Percentiles rank a stretch among this genome's conserved stretches.
phyloP scores from a whole-genome alignment of 176 grass and related monocot species.

The Alopecurus myosuroides region DNA sequence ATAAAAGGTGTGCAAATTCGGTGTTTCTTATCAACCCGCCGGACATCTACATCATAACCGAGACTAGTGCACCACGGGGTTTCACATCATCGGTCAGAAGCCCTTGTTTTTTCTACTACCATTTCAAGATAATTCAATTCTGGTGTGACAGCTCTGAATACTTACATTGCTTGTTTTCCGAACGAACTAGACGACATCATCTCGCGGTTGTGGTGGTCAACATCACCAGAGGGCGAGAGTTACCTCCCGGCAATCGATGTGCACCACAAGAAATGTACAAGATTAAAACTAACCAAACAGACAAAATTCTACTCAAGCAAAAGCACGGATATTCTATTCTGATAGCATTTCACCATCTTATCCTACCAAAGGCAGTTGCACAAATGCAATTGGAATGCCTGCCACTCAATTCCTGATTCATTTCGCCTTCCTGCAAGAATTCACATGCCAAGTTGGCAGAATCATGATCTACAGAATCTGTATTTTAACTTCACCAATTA shows the following conservation, averaged over 20 bases:
- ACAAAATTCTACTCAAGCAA: background rate
- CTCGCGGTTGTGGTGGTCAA: slow-evolving; percentile 13
- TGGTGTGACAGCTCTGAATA: background rate
- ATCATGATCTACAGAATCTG: background rate
- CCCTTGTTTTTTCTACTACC: background rate
- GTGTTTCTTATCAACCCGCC: slow-evolving; percentile 26
- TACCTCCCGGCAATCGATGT: background rate
- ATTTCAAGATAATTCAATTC: background rate
- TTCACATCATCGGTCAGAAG: slow-evolving; percentile 13
- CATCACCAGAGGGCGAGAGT: slow-evolving; percentile 4
- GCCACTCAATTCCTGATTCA: background rate
- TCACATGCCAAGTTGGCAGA: background rate
- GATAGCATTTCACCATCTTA: background rate
- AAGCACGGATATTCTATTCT: background rate
- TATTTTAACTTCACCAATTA: background rate
- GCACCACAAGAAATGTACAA: slow-evolving; percentile 20
- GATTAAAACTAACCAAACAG: background rate
- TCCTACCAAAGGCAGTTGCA: background rate
- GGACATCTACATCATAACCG: slow-evolving; percentile 28
- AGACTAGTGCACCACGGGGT: slow-evolving; percentile 5
- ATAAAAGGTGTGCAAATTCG: slow-evolving; percentile 17
- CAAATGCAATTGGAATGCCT: background rate
- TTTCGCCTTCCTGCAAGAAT: slow-evolving; percentile 2
- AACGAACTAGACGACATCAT: background rate
- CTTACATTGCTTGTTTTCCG: background rate